Evolutionary conservation across 768 basidiomycete genomes (phyloP).

Genomic region (Antrodiella citrinella): DNA sequence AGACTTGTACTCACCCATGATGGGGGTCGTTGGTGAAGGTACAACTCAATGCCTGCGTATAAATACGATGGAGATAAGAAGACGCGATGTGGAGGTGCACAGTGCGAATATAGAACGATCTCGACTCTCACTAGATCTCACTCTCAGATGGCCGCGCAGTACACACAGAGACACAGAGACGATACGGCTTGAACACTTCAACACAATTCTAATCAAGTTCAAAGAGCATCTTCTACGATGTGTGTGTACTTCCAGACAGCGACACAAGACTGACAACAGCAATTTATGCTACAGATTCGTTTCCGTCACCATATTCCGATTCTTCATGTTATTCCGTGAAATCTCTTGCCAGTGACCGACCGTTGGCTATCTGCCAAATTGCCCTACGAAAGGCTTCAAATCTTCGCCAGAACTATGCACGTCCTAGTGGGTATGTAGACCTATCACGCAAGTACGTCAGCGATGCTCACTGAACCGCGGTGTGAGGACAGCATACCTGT

Average conservation of each 20-base stretch:
- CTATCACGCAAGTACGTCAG: constrained; percentile 24
- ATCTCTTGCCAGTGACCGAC: background rate
- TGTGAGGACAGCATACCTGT: constrained; percentile 43
- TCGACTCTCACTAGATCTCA: background rate
- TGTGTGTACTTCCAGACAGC: background rate
- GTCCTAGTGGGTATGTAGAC: constrained; percentile 67
- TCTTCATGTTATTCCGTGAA: background rate
- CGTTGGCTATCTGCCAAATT: background rate
- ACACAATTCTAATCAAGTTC: background rate
- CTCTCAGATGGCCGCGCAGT: too few species aligned
- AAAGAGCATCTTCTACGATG: background rate
- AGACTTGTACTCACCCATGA: constrained; percentile 4
- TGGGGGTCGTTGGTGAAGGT: constrained; percentile 2
- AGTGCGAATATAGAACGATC: too few species aligned
- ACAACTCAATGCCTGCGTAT: background rate
- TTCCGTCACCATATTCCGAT: background rate
- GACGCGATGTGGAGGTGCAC: background rate
- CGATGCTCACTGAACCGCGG: background rate
- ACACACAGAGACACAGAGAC: too few species aligned
- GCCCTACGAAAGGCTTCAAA: background rate
- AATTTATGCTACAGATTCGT: background rate
- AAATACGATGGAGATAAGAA: background rate
- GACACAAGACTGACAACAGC: background rate
- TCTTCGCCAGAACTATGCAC: constrained; percentile 54
- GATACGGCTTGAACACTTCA: background rate